Evolutionary conservation across 495 filamentous ascomycete species (phyloP), one percentile per base, ranked within the genome.

Genomic region (Evernia prunastri): DNA sequence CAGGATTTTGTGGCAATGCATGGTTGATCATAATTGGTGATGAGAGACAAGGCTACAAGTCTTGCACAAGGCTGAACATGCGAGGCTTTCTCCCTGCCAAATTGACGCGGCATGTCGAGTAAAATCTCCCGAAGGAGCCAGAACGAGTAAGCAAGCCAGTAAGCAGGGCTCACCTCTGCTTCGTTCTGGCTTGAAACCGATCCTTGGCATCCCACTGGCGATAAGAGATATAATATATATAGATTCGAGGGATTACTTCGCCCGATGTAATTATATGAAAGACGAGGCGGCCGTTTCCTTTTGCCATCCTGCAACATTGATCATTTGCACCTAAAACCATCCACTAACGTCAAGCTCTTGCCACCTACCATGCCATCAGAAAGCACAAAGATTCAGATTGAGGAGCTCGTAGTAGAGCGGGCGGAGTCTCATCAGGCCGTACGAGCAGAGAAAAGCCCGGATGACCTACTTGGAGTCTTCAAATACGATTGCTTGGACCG

Each of bases 401-500:
- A 36, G 37, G 56, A 61, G 29, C 29, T 47, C 33, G 40, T 10
- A 18, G 11, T 58, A 23, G 39, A 43, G 45, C 29, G 59, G 51
- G 54, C 29, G 27, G 9, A 63, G 40, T 12, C 31, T 40, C 40
- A 47, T 31, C 56, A 59, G 18, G 36, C 2, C 31, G n/a, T 18
- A 23, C 25, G 0, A 18, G 61, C 8, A 11, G 51, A 39, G 1
- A 40, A 18, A n/a, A 37, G 36, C 25, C 4, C 36, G 18, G 33
- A 40, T 3, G n/a, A 23, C 3, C 13, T 64, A 17, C n/a, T 60
- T 42, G 31, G 45, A 33, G 17, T 63, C 6, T 72, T 70, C 61
- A 51, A 25, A 12, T 54, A 70, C 18, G 62, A 63, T 17, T 58
- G 56, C 27, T 56, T 72, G 36, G 65, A 70, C 27, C 54, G 66